Evolutionary conservation across 805 yeast genomes (phyloP).

Genomic region (Danielia oregonensis): DNA sequence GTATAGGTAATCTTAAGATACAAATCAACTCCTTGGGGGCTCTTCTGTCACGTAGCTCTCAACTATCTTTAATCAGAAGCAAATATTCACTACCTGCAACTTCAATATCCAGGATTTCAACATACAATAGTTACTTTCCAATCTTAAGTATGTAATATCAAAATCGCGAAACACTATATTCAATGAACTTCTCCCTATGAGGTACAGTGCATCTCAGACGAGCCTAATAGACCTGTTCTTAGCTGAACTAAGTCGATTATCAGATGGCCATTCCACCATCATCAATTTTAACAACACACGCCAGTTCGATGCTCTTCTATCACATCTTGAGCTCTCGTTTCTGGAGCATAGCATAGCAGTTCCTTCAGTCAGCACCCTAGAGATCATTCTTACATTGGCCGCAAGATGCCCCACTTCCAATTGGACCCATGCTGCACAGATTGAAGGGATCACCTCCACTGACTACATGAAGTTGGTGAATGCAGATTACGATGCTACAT

Average conservation of each 20-base stretch:
- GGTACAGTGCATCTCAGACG: slow-evolving; percentile 16
- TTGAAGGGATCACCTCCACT: slow-evolving; percentile 20
- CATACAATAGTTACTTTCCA: too few relatives aligned
- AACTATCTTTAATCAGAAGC: too few relatives aligned
- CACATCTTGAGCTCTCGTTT: slow-evolving; percentile 21
- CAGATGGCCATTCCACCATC: background rate
- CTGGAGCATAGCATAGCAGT: slow-evolving; percentile 9
- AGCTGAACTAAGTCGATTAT: slow-evolving; percentile 15
- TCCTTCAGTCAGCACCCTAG: slow-evolving; percentile 26
- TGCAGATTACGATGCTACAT: slow-evolving; percentile 16
- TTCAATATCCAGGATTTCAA: too few relatives aligned
- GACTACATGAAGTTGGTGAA: slow-evolving; percentile 19
- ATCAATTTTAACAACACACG: slow-evolving; percentile 25
- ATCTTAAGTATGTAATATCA: too few relatives aligned
- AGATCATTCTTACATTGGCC: slow-evolving; percentile 30
- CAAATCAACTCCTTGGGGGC: too few relatives aligned
- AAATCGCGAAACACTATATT: too few relatives aligned
- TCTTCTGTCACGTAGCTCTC: too few relatives aligned
- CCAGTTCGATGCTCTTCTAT: slow-evolving; percentile 27
- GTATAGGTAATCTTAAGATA: too few relatives aligned
- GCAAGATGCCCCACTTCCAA: slow-evolving; percentile 24
- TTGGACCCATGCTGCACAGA: slow-evolving; percentile 18
- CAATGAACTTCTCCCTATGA: too few relatives aligned
- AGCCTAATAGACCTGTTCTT: slow-evolving; percentile 19
- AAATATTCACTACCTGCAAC: too few relatives aligned